These are phyloP conservation scores for Seminavis robusta DNA, from an alignment of 108 stramenopile genomes.

Conservation along the genomic window DNA sequence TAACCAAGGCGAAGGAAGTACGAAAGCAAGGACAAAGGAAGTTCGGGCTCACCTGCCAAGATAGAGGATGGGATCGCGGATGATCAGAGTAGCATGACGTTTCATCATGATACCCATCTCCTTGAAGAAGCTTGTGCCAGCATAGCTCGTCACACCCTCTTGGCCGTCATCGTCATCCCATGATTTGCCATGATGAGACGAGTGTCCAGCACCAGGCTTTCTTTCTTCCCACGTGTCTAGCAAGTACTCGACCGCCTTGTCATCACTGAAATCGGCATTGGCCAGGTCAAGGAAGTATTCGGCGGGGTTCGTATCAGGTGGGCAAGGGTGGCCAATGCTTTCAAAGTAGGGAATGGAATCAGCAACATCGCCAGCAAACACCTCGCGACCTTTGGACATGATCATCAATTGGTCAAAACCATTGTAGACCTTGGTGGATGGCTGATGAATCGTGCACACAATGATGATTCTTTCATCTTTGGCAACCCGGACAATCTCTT, in stretches of 20 bases:
- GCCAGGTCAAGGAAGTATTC: constrained; percentile 40
- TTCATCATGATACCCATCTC: constrained; percentile 23
- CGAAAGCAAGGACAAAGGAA: too few relatives aligned
- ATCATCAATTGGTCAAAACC: constrained; percentile 56
- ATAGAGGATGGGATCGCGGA: constrained; percentile 20
- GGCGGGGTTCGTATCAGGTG: constrained; percentile 30
- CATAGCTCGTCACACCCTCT: constrained; percentile 6
- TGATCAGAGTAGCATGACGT: constrained; percentile 16
- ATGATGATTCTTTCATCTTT: constrained; percentile 36
- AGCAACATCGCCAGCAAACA: constrained; percentile 10
- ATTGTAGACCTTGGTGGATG: constrained; percentile 43
- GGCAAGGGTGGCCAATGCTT: constrained; percentile 18
- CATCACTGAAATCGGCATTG: constrained; percentile 29
- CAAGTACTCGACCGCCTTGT: neutral
- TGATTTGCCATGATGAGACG: neutral
- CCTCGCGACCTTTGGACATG: constrained; percentile 29
- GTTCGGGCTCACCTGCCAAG: too few relatives aligned
- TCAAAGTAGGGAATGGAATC: constrained; percentile 15
- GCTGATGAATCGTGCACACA: constrained; percentile 62
- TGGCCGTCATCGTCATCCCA: constrained; percentile 8
- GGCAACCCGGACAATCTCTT: constrained; percentile 34
- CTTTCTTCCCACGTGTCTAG: constrained; percentile 14
- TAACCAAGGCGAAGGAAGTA: too few relatives aligned
- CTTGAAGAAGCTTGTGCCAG: neutral
- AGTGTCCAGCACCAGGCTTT: neutral